Percentiles rank a stretch among this genome's conserved stretches.
Conservation (phyloP, 352 stramenopile species). For the Peronospora belbahrii region DNA sequence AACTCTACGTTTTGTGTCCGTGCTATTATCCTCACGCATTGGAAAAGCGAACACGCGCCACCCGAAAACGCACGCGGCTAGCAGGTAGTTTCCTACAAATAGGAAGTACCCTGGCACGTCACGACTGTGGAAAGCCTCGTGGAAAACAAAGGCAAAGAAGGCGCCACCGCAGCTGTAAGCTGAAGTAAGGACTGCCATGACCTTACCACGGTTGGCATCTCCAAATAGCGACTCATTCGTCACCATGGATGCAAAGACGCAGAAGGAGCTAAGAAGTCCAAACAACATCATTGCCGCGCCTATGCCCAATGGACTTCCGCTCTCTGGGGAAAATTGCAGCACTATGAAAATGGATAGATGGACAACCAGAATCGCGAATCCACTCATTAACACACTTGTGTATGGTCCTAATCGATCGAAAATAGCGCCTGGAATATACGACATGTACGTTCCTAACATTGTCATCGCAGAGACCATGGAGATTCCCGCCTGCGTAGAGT, state of each 20-base stretch:
- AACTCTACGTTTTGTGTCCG: constrained; percentile 22
- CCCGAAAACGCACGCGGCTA: constrained; percentile 37
- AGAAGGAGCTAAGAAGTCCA: constrained; percentile 61
- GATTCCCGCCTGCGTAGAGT: constrained; percentile 70
- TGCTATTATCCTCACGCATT: background rate
- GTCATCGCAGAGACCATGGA: constrained; percentile 66
- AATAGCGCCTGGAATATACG: constrained; percentile 56
- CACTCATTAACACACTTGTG: constrained; percentile 47
- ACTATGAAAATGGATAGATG: constrained; percentile 37
- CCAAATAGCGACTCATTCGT: constrained; percentile 76
- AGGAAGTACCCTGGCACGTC: constrained; percentile 66
- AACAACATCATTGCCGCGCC: constrained; percentile 49
- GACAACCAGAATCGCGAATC: constrained; percentile 29
- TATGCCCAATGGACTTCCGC: constrained; percentile 41
- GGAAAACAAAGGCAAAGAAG: constrained; percentile 66
- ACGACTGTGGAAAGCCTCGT: constrained; percentile 41
- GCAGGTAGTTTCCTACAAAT: constrained; percentile 55
- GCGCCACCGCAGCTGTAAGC: constrained; percentile 75
- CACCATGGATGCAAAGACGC: constrained; percentile 69
- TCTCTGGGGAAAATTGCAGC: constrained; percentile 33
- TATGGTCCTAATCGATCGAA: constrained; percentile 64
- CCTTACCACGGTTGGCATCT: constrained; percentile 56
- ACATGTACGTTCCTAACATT: constrained; percentile 71
- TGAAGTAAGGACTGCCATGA: constrained; percentile 63
- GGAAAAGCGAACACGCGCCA: constrained; percentile 43